Base-by-base conservation (phyloP, 23 red algal species). In the Cyanidium caldarium region DNA sequence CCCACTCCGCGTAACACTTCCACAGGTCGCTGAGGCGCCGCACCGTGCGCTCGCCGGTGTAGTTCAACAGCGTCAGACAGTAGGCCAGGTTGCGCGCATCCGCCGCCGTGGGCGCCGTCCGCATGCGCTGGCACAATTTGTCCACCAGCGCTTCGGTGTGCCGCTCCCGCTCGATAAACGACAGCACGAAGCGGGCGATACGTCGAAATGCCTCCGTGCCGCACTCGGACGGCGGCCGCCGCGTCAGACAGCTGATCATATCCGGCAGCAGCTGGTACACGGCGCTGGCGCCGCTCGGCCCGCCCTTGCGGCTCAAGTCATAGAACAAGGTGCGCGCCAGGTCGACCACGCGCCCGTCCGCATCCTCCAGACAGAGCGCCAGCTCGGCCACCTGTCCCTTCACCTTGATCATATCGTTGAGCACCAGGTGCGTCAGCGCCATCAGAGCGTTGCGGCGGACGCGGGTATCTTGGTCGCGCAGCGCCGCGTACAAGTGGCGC, bases 351-450 rank as follows among this genome's bases (percentile, higher is more conserved):
- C 78, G 36, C 1, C 72, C 66, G 70, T 94, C 69, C 1, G 38
- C 34, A 39, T 94, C 88, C 35, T 78, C 36, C 13, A 94, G 65
- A 28, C 88, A 86, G 12, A 85, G 66, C 30, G 72, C 88, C 35
- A 94, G 40, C 20, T 79, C 88, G 33, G 77, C 82, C 46, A 85
- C 66, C 56, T 94, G 81, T 36, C 88, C 88, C 44, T 76, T 78
- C 7, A 86, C 76, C 69, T 94, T 94, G 46, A 94, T 65, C 88
- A 94, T 94, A 56, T 94, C 88, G 65, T 94, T 94, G 20, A 94
- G 82, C 16, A 94, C 81, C 0, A 94, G 76, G 37, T 86, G 83
- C 1, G 88, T 86, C 29, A 94, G 69, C 0, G 65, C 73, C 75
- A 83, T 82, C 1, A 94, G 77, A 1, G 82, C 75, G 34, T 86